Conservation (phyloP, 495 filamentous ascomycete species). For the Podospora fimiseda region DNA sequence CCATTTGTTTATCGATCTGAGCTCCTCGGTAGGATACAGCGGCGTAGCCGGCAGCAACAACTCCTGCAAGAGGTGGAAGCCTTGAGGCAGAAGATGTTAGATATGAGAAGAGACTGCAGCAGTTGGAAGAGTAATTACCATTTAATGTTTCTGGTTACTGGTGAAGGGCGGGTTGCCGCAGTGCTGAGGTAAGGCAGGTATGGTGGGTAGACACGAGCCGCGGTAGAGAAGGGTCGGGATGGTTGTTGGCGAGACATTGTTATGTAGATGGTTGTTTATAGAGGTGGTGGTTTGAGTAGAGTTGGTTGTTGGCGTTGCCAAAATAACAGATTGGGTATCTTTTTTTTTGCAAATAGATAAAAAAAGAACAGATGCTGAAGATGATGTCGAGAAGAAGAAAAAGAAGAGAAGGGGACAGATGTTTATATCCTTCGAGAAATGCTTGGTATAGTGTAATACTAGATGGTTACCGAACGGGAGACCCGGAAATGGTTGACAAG, state of each 20-base stretch:
- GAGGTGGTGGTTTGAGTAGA: too few relatives aligned
- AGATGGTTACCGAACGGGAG: too few relatives aligned
- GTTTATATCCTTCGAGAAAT: too few relatives aligned
- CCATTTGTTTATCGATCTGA: conserved; percentile 20
- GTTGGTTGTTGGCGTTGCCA: too few relatives aligned
- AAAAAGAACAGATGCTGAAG: too few relatives aligned
- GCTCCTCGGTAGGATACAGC: conserved; percentile 28
- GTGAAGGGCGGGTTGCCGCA: conserved; percentile 9
- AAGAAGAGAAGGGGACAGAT: too few relatives aligned
- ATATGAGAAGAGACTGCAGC: too few relatives aligned
- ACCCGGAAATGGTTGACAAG: neutral
- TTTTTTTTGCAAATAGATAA: too few relatives aligned
- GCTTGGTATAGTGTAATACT: too few relatives aligned
- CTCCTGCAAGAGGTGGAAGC: conserved; percentile 34
- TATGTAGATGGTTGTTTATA: too few relatives aligned
- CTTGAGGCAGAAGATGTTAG: conserved; percentile 22
- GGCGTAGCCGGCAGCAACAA: conserved; percentile 38
- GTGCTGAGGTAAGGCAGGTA: conserved; percentile 37
- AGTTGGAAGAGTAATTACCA: conserved; percentile 23
- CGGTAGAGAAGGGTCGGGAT: conserved; percentile 30
- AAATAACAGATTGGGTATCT: too few relatives aligned
- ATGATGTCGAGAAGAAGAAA: too few relatives aligned
- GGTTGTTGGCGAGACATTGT: conserved; percentile 27
- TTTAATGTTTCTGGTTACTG: conserved; percentile 26
- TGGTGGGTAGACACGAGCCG: conserved; percentile 37